A percentile compares a stretch with the other conserved stretches of the same genome.
These are phyloP conservation scores for Pseudopyrenochaeta lycopersici DNA, from an alignment of 2,329 filamentous ascomycete species.

Conservation along the genomic window DNA sequence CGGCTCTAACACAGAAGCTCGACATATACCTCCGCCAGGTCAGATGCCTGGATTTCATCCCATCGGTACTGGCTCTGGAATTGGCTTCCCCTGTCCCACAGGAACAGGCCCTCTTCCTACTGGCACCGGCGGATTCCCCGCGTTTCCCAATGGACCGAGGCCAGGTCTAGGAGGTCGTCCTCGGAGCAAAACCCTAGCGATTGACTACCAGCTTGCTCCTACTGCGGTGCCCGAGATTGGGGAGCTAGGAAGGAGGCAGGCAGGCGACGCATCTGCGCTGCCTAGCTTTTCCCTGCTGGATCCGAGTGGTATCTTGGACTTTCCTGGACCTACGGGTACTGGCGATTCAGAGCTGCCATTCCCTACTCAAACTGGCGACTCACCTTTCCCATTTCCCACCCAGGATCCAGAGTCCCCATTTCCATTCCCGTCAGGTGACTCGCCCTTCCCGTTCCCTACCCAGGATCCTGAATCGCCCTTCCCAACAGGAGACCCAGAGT, in stretches of 20 bases:
- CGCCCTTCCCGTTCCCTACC: constrained; percentile 7
- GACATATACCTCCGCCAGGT: constrained; percentile 5
- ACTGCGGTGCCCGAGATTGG: constrained; percentile 2
- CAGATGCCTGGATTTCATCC: constrained; percentile 8
- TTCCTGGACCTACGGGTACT: constrained; percentile 1
- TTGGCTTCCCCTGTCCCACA: constrained; percentile 12
- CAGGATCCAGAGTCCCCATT: constrained; percentile 7
- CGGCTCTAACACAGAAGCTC: constrained; percentile 13
- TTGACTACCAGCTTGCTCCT: constrained; percentile 28
- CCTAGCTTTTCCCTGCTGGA: constrained; percentile 21
- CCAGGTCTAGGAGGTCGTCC: background rate
- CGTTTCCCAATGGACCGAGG: background rate
- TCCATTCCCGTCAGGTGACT: constrained; percentile 8
- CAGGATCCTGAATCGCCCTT: background rate
- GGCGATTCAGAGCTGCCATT: background rate
- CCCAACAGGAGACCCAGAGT: background rate
- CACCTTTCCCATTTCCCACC: constrained; percentile 9
- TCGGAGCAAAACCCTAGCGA: constrained; percentile 6
- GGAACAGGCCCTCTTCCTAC: constrained; percentile 5
- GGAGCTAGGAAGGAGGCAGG: constrained; percentile 11
- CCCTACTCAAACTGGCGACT: background rate
- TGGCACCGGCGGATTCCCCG: background rate
- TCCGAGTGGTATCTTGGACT: constrained; percentile 4
- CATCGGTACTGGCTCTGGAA: constrained; percentile 4
- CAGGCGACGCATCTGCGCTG: constrained; percentile 2